Evolutionary conservation across 2,329 filamentous ascomycete species (phyloP), one percentile per base, ranked within the genome.

Genomic region (Xylariomycetidae sp.): DNA sequence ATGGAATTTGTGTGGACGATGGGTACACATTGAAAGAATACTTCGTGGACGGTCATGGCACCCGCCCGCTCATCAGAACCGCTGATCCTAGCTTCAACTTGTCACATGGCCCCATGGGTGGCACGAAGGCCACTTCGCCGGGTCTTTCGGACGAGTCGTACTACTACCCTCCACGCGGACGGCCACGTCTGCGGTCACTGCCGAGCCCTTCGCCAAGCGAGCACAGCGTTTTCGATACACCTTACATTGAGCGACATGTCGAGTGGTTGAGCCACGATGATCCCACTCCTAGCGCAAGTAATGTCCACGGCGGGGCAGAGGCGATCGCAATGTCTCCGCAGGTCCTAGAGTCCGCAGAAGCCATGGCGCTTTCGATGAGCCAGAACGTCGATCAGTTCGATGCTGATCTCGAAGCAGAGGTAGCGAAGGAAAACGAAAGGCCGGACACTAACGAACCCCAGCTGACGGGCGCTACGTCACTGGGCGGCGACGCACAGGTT

Each of bases 181-280:
- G n/a, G n/a, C 59, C 59, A 9, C 60, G 72, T 27, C 72, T 72
- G 5, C 64, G 72, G 19, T 76, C 72, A 16, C 72, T 72, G 1
- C 69, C 72, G 1, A 73, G 70, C 25, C 68, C 68, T 10, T 49
- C 65, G 22, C 65, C 68, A 14, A 68, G 61, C 38, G 60, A 68
- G 38, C 53, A 57, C 32, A 66, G 60, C 29, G 49, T 52, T 29
- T 56, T 54, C 37, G 57, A 59, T 17, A 49, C 54, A 14, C 48
- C 53, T 15, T 48, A 43, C 27, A 37, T 37, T 15, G 32, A 35
- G 25, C 35, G 34, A 20, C 40, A 43, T 25, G 42, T 34, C n/a
- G 41, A 25, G 17, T 53, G 54, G 54, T 31, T 34, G 28, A 44
- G 40, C 24, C 27, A 31, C 31, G 29, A 35, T 32, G 31, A 39